Conservation (phyloP, 2,329 filamentous ascomycete genomes). For the Xylariaceae sp. region DNA sequence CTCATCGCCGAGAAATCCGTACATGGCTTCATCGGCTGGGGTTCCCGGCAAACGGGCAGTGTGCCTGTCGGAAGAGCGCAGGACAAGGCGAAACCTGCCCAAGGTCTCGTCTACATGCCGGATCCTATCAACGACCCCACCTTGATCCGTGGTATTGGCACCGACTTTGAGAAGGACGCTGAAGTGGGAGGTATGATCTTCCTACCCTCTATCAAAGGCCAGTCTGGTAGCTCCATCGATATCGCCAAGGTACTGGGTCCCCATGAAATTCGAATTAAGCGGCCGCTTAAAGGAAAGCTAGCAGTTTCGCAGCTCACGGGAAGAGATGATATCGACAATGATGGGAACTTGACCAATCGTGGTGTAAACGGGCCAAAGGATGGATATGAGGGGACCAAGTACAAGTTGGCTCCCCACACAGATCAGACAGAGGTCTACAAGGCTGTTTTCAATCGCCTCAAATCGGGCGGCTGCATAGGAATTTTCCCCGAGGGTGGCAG, state of each 20-base stretch:
- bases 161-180: constrained; percentile 75
- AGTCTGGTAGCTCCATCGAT: constrained; percentile 74
- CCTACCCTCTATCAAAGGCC: constrained; percentile 77
- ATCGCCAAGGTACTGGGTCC: constrained; percentile 78
- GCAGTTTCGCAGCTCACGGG: constrained; percentile 80
- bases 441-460: constrained; percentile 82
- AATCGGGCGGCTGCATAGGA: constrained; percentile 82
- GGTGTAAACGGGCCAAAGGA: constrained; percentile 52
- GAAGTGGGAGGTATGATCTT: constrained; percentile 82
- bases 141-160: constrained; percentile 73
- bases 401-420: constrained; percentile 86
- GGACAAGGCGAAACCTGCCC: constrained; percentile 77
- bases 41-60: constrained; percentile 79
- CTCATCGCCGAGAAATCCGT: constrained; percentile 96
- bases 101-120: constrained; percentile 82
- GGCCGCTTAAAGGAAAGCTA: constrained; percentile 75
- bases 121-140: constrained; percentile 83
- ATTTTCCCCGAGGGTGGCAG: constrained; percentile 98
- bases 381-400: constrained; percentile 74
- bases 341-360: constrained; percentile 61
- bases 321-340: constrained; percentile 65
- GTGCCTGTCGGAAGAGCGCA: constrained; percentile 92
- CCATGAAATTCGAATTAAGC: constrained; percentile 82
- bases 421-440: constrained; percentile 94
- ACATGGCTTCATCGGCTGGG: constrained; percentile 85